A percentile compares a stretch with the other conserved stretches of the same genome.
Evolutionary conservation across 2,329 filamentous ascomycete genomes (phyloP).

Genomic region (Phaeosphaeria sp.): DNA sequence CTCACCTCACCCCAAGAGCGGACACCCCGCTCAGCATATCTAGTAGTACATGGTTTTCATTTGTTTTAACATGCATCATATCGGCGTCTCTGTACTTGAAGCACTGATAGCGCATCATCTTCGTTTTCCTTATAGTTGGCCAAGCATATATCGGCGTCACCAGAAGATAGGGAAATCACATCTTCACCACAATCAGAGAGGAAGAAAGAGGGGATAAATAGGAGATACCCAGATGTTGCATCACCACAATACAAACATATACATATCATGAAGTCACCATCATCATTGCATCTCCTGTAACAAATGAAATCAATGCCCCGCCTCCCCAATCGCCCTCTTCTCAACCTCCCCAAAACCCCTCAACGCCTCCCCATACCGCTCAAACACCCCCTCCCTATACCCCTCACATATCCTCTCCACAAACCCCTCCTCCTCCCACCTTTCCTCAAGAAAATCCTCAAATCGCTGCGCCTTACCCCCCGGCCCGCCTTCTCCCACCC

Average conservation of each 20-base stretch:
- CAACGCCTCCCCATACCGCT: slow-evolving; percentile 78
- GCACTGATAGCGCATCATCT: slow-evolving; percentile 15
- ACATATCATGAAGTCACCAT: not conserved
- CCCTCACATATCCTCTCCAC: slow-evolving; percentile 84
- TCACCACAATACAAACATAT: not conserved
- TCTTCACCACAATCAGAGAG: not conserved
- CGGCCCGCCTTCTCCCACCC: slow-evolving; percentile 45
- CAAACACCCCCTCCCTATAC: slow-evolving; percentile 76
- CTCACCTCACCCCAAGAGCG: not conserved
- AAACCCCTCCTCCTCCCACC: slow-evolving; percentile 87
- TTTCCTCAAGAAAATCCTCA: slow-evolving; percentile 80
- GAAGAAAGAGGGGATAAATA: not conserved
- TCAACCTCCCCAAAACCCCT: slow-evolving; percentile 81
- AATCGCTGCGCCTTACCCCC: slow-evolving; percentile 68
- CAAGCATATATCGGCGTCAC: not conserved
- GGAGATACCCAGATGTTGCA: slow-evolving; percentile 1
- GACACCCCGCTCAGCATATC: not conserved
- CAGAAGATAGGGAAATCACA: not conserved
- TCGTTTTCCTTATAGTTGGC: not conserved
- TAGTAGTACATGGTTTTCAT: slow-evolving; percentile 1
- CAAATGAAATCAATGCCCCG: slow-evolving; percentile 18
- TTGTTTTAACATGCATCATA: slow-evolving; percentile 1
- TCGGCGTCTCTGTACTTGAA: not conserved
- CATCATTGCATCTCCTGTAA: not conserved
- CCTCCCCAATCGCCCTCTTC: slow-evolving; percentile 63